Conservation (phyloP, 2,329 filamentous ascomycete species). For the Juglanconis juglandina region DNA sequence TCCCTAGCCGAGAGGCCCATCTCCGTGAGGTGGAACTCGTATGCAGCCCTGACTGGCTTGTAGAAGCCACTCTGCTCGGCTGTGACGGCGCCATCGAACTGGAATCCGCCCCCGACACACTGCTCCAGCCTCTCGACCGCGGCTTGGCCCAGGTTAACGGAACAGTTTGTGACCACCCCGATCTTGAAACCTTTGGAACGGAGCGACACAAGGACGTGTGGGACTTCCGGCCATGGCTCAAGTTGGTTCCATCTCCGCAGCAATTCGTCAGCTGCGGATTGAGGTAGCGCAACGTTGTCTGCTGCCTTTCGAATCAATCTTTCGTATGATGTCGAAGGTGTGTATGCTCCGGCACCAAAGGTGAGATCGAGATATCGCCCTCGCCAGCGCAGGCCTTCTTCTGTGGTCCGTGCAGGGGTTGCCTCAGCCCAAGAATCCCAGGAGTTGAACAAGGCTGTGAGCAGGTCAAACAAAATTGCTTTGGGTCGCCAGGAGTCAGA, state of each 20-base stretch:
- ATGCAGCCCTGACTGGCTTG: constrained; percentile 33
- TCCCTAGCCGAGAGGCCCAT: constrained; percentile 27
- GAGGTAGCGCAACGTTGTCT: constrained; percentile 27
- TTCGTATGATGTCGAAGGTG: constrained; percentile 26
- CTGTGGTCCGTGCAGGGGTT: constrained; percentile 23
- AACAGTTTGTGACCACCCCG: constrained; percentile 38
- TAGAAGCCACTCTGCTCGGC: constrained; percentile 39
- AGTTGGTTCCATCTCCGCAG: constrained; percentile 28
- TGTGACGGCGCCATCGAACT: constrained; percentile 33
- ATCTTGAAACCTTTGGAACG: constrained; percentile 28
- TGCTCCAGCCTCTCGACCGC: constrained; percentile 20
- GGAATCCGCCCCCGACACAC: constrained; percentile 7
- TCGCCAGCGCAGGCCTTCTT: constrained; percentile 33
- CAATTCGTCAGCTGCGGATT: constrained; percentile 26
- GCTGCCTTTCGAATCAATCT: constrained; percentile 29
- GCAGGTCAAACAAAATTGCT: constrained; percentile 38
- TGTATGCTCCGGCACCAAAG: constrained; percentile 31
- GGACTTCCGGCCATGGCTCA: constrained; percentile 17
- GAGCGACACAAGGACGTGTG: constrained; percentile 18
- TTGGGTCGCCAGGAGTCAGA: constrained; percentile 26
- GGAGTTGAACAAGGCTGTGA: constrained; percentile 37
- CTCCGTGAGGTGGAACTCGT: constrained; percentile 27
- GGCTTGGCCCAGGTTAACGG: constrained; percentile 26
- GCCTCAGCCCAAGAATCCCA: constrained; percentile 36
- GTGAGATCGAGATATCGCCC: constrained; percentile 36